These are phyloP conservation scores for Yamadazyma sp. DNA, from an alignment of 805 yeast genomes.

Conservation along the genomic window DNA sequence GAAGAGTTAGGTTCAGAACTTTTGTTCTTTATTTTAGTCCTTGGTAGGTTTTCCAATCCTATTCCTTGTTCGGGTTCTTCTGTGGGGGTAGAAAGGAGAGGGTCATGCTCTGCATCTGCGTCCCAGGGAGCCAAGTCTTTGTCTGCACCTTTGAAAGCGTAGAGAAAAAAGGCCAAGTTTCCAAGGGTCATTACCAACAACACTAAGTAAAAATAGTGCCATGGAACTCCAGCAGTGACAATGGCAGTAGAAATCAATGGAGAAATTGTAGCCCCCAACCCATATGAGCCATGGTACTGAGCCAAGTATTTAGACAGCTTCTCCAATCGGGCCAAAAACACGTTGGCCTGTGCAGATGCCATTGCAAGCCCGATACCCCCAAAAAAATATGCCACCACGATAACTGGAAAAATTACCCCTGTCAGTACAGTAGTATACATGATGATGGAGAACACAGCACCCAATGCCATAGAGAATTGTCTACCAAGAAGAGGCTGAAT, in stretches of 20 bases:
- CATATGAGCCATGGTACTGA: conserved; percentile 65
- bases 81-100: background rate
- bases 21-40: conserved; percentile 1
- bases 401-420: conserved; percentile 50
- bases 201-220: conserved; percentile 58
- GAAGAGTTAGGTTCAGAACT: no score
- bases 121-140: conserved; percentile 43
- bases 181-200: conserved; percentile 38
- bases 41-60: no score
- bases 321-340: conserved; percentile 49
- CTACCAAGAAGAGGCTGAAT: conserved; percentile 43
- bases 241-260: conserved; percentile 64
- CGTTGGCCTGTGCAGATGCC: conserved; percentile 50
- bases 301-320: conserved; percentile 62
- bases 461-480: conserved; percentile 38
- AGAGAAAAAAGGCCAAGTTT: conserved; percentile 33
- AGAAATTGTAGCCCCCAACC: conserved; percentile 68
- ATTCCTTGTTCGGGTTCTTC: conserved; percentile 9
- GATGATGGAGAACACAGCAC: conserved; percentile 32
- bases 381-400: conserved; percentile 50
- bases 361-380: conserved; percentile 61
- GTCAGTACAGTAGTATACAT: conserved; percentile 48
- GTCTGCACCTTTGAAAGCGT: conserved; percentile 51
- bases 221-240: conserved; percentile 47
- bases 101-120: conserved; percentile 14